A percentile compares a stretch with the other conserved stretches of the same genome.
These are phyloP conservation scores for Hypoxylon lenormandii DNA, from an alignment of 495 filamentous ascomycete species.

Conservation along the genomic window DNA sequence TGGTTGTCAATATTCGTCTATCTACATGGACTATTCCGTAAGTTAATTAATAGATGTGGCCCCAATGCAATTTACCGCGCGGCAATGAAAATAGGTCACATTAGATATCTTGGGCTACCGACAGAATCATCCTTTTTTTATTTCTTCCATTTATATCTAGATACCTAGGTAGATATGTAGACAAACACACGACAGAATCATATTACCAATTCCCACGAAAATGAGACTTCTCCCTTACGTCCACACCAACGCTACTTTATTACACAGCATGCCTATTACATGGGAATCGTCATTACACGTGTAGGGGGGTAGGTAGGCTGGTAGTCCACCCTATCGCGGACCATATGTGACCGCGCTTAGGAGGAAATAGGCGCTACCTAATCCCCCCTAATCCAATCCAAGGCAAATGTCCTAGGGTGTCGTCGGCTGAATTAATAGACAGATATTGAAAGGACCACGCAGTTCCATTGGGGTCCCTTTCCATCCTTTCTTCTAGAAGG, in stretches of 20 bases:
- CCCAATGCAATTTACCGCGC: slow-evolving; percentile 39
- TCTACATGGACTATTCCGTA: neutral
- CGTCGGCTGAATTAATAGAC: slow-evolving; percentile 35
- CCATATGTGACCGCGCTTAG: slow-evolving; percentile 3
- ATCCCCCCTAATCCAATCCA: neutral
- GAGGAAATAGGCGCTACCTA: slow-evolving; percentile 13
- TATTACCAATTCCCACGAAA: neutral
- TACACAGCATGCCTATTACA: neutral
- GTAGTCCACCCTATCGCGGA: neutral
- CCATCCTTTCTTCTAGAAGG: slow-evolving; percentile 33
- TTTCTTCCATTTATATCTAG: neutral
- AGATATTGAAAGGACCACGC: slow-evolving; percentile 12
- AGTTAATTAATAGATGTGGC: slow-evolving; percentile 12
- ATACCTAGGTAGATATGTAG: no score
- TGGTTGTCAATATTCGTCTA: slow-evolving; percentile 11
- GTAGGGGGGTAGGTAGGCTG: no score
- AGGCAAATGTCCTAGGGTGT: slow-evolving; percentile 12
- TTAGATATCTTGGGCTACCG: slow-evolving; percentile 7
- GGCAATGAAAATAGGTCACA: slow-evolving; percentile 29
- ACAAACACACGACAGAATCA: neutral
- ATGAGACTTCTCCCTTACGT: neutral
- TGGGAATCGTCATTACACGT: neutral
- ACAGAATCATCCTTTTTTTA: neutral
- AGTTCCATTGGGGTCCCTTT: slow-evolving; percentile 17
- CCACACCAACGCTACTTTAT: neutral